Conservation (phyloP, 192 early-diverging fungal species). For the Umbelopsis isabellina region DNA sequence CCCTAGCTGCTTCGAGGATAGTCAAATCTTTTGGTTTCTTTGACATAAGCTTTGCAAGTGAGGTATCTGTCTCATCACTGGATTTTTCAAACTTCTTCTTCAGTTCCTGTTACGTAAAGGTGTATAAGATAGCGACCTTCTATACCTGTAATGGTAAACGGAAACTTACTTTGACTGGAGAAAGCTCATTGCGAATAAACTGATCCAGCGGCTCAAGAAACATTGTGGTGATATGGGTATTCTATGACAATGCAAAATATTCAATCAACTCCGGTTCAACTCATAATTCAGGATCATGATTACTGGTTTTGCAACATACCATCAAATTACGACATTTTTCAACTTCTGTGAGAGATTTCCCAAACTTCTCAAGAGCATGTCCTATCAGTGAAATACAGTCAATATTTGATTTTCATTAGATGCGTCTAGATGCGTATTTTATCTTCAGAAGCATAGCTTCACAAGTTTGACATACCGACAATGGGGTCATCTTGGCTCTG, state of each 20-base stretch:
- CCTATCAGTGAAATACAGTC: conserved; percentile 28
- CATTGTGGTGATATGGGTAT: conserved; percentile 68
- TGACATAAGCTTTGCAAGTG: conserved; percentile 62
- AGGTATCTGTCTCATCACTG: conserved; percentile 63
- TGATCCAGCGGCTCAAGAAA: conserved; percentile 71
- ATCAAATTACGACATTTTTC: conserved; percentile 57
- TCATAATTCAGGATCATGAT: neutral
- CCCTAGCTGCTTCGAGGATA: conserved; percentile 56
- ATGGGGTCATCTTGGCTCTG: conserved; percentile 55
- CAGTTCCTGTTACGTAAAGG: conserved; percentile 44
- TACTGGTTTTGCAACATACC: conserved; percentile 34
- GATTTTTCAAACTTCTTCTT: conserved; percentile 64
- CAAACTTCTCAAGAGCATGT: conserved; percentile 55
- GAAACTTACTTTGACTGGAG: conserved; percentile 55
- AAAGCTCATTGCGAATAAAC: conserved; percentile 58
- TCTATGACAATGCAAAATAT: conserved; percentile 35
- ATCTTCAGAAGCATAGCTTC: neutral
- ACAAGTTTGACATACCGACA: conserved; percentile 35
- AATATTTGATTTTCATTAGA: too few relatives aligned
- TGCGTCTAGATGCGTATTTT: too few relatives aligned
- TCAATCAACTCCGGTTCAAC: conserved; percentile 10
- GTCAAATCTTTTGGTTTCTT: conserved; percentile 62
- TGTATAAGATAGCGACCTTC: neutral
- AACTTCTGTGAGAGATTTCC: conserved; percentile 56
- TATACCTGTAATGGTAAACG: neutral